Evolutionary conservation across 352 stramenopile species (phyloP), one percentile per base, ranked within the genome.

Genomic region (Phytophthora lateralis): DNA sequence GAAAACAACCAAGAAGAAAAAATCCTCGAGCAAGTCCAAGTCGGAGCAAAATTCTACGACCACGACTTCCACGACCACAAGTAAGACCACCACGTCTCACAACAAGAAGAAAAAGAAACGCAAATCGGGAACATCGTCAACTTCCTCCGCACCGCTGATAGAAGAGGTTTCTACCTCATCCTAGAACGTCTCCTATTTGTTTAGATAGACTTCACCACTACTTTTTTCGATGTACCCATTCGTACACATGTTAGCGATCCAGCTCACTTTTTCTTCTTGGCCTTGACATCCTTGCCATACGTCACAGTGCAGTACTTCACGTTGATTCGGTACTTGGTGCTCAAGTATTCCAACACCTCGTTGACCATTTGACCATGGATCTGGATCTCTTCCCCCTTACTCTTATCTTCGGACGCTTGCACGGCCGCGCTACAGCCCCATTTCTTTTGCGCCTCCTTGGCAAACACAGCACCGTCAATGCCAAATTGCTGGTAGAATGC

Each of bases 291-390:
- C 66, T 96, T 94, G 45, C 85, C 87, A 44, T 88, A 94, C 30
- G 73, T 76, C 11, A 86, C 77, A 38, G 29, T 59, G 55, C 79
- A 90, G 57, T 82, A 94, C 63, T 94, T 94, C 6, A 69, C 75
- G 15, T 83, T 76, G 48, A 96, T 84, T 20, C 71, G 71, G 68
- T 89, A 93, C 62, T 84, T 87, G 48, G 56, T 84, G 21, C 41
- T 59, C 42, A 96, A 68, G 58, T 83, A 88, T 17, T 78, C 71
- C 34, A 91, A 60, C 17, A 96, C 73, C 30, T 94, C 87, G 57
- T 90, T 88, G 30, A 81, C 74, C 72, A 94, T 85, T 37, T 96
- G 83, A 11, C 87, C 87, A 61, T 93, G 84, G 15, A 96, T 64
- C 39, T 85, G 76, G 56, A 96, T 85, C 63, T 96, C 83, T 24